Conservation (phyloP, 2,329 filamentous ascomycete genomes). For the Hyphodiscus sp. region DNA sequence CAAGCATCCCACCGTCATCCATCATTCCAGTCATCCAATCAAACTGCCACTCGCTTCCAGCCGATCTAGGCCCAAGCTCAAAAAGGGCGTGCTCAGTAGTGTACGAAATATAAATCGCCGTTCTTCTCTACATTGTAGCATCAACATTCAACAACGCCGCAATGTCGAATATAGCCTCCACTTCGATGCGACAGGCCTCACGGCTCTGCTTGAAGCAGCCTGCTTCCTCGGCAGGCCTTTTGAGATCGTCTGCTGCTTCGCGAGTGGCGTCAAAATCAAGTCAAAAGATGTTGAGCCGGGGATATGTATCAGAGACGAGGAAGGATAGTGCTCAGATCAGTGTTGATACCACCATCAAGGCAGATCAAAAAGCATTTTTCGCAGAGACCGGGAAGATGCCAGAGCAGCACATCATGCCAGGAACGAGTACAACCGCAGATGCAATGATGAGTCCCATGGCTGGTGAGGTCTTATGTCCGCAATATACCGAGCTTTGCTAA, state of each 20-base stretch:
- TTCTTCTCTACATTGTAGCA: conserved; percentile 3
- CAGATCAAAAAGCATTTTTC: conserved; percentile 79
- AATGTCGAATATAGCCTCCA: conserved; percentile 27
- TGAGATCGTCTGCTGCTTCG: conserved; percentile 19
- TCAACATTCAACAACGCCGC: conserved; percentile 6
- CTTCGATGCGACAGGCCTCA: conserved; percentile 29
- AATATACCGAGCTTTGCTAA: conserved; percentile 17
- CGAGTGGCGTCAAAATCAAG: conserved; percentile 17
- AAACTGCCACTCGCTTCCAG: background rate
- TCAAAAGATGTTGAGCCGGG: conserved; percentile 39
- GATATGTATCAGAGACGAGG: conserved; percentile 81
- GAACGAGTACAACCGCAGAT: conserved; percentile 32
- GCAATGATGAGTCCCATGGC: conserved; percentile 77
- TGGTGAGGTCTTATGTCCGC: conserved; percentile 35
- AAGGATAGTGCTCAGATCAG: conserved; percentile 73
- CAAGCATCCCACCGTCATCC: background rate
- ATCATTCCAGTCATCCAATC: background rate
- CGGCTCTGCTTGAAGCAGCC: conserved; percentile 27
- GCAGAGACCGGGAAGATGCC: conserved; percentile 34
- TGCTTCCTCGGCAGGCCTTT: conserved; percentile 19
- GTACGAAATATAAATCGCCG: background rate
- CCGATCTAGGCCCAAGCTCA: background rate
- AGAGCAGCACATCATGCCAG: conserved; percentile 21
- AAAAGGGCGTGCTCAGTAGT: no score
- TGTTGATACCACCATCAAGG: conserved; percentile 75